These are phyloP conservation scores for Alternaria viburni DNA, from an alignment of 2,329 filamentous ascomycete species.

Conservation along the genomic window DNA sequence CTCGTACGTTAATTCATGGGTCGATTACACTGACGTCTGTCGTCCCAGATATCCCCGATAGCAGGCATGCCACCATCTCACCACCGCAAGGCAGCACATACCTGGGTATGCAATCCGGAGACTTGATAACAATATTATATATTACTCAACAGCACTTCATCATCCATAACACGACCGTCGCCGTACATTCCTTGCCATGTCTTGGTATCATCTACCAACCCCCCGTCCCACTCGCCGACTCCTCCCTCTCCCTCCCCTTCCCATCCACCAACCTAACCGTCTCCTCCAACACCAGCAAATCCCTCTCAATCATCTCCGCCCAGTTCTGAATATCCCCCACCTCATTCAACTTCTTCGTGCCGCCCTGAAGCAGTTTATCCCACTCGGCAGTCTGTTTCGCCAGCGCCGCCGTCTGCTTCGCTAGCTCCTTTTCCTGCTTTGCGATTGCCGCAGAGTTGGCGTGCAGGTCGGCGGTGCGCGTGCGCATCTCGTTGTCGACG, in stretches of 20 bases:
- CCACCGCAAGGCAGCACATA: neutral
- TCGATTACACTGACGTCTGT: neutral
- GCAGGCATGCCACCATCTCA: neutral
- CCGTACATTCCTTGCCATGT: too few relatives aligned
- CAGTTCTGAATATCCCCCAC: slow-evolving; percentile 84
- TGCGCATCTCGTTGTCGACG: slow-evolving; percentile 71
- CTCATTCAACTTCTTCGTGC: slow-evolving; percentile 73
- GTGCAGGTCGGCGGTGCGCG: slow-evolving; percentile 73
- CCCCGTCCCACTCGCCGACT: slow-evolving; percentile 42
- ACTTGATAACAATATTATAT: neutral
- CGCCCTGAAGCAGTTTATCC: slow-evolving; percentile 66
- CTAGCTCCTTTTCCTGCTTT: slow-evolving; percentile 71
- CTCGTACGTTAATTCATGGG: neutral
- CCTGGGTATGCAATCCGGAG: neutral
- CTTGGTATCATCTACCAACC: slow-evolving; percentile 8
- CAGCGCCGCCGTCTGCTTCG: slow-evolving; percentile 65
- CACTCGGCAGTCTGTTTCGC: slow-evolving; percentile 70
- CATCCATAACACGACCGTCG: too few relatives aligned
- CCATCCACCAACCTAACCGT: slow-evolving; percentile 47
- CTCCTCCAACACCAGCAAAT: slow-evolving; percentile 50
- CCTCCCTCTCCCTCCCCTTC: slow-evolving; percentile 18
- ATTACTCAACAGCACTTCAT: neutral
- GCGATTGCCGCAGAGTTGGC: slow-evolving; percentile 69
- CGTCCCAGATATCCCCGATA: neutral
- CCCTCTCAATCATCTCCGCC: slow-evolving; percentile 75